Conservation (phyloP, 108 stramenopile genomes). For the Ochromonas danica region DNA sequence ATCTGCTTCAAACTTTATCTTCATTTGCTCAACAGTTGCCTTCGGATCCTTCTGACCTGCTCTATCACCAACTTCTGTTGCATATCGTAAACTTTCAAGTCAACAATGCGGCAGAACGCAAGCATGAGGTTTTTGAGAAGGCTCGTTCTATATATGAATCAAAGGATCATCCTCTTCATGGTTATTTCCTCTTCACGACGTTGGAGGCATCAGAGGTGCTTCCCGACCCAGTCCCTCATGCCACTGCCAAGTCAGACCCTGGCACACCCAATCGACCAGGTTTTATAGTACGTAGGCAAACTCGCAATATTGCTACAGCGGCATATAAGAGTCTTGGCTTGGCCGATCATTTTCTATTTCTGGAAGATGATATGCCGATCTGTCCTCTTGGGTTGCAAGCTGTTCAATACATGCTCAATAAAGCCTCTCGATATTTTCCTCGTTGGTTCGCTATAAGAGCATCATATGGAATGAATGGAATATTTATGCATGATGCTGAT, state of each 20-base stretch:
- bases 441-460: slow-evolving; percentile 52
- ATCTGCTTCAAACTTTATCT: slow-evolving; percentile 45
- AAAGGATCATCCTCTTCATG: too few species aligned
- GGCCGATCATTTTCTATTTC: slow-evolving; percentile 47
- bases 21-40: slow-evolving; percentile 31
- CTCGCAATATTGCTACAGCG: slow-evolving; percentile 50
- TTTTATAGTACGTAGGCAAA: slow-evolving; percentile 50
- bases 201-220: not conserved
- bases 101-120: slow-evolving; percentile 5
- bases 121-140: slow-evolving; percentile 47
- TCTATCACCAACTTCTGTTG: slow-evolving; percentile 35
- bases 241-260: not conserved
- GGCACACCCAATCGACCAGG: slow-evolving; percentile 42
- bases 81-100: slow-evolving; percentile 52
- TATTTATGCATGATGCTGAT: slow-evolving; percentile 51
- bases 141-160: slow-evolving; percentile 34
- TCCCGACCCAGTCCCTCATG: not conserved
- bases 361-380: slow-evolving; percentile 59
- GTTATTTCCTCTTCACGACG: slow-evolving; percentile 37
- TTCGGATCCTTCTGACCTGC: not conserved
- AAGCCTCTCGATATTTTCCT: slow-evolving; percentile 44
- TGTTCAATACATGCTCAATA: slow-evolving; percentile 44
- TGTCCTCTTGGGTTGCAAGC: slow-evolving; percentile 44
- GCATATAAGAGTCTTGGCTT: slow-evolving; percentile 21
- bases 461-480: slow-evolving; percentile 60